Evolutionary conservation across 768 basidiomycete species (phyloP).

Genomic region (Roridomyces roridus): DNA sequence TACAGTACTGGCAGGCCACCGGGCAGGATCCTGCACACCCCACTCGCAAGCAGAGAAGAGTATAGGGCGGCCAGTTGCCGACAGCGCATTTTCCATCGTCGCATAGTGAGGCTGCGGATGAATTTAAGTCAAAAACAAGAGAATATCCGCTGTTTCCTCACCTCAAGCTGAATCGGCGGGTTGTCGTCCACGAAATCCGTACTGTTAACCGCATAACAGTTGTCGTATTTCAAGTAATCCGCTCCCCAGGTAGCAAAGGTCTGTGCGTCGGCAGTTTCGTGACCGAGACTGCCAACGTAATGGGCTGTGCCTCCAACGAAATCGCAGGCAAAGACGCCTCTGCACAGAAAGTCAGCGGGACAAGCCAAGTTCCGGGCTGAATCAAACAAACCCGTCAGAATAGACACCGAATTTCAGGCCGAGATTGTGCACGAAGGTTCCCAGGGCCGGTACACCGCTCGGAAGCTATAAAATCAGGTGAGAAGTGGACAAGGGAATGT

Average conservation of each 20-base stretch:
- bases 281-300: conserved; percentile 51
- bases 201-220: conserved; percentile 52
- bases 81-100: conserved; percentile 54
- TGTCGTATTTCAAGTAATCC: conserved; percentile 56
- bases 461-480: conserved; percentile 30
- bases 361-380: not conserved
- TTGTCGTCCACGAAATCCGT: conserved; percentile 54
- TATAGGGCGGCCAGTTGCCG: conserved; percentile 50
- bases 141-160: conserved; percentile 19
- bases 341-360: conserved; percentile 19
- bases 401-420: conserved; percentile 64
- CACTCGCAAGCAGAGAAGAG: conserved; percentile 59
- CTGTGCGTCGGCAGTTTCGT: conserved; percentile 53
- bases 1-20: conserved; percentile 51
- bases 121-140: not conserved
- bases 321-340: conserved; percentile 53
- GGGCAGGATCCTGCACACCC: conserved; percentile 60
- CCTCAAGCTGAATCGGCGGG: conserved; percentile 51
- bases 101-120: conserved; percentile 43
- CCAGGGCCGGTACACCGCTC: conserved; percentile 44
- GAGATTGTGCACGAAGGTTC: conserved; percentile 41
- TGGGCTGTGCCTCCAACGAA: conserved; percentile 50
- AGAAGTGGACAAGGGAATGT: not conserved
- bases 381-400: conserved; percentile 39
- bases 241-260: conserved; percentile 57